These are phyloP conservation scores for Talaromyces sp. DNA, from an alignment of 2,329 filamentous ascomycete genomes.

Conservation along the genomic window DNA sequence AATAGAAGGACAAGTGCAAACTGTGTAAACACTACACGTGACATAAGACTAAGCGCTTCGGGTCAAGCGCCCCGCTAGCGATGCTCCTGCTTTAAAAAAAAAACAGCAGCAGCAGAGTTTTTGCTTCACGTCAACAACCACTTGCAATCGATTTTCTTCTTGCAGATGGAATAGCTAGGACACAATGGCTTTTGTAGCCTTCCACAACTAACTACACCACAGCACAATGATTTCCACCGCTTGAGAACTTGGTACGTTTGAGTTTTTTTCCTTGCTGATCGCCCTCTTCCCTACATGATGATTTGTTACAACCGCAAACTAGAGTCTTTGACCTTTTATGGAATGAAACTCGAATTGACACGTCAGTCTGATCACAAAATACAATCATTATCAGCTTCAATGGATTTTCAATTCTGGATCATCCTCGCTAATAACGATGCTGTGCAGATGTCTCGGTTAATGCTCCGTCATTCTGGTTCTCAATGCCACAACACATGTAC, in stretches of 20 bases:
- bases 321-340: constrained; percentile 89
- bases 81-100: constrained; percentile 7
- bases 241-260: constrained; percentile 8
- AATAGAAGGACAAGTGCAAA: constrained; percentile 1
- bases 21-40: constrained; percentile 8
- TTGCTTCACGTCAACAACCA: background rate
- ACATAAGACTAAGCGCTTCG: background rate
- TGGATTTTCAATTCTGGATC: background rate
- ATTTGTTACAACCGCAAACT: constrained; percentile 79
- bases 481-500: background rate
- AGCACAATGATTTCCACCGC: background rate
- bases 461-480: background rate
- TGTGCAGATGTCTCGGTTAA: background rate
- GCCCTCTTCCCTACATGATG: constrained; percentile 55
- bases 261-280: constrained; percentile 10
- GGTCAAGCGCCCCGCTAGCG: constrained; percentile 7
- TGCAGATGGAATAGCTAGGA: background rate
- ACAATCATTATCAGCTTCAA: background rate
- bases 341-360: constrained; percentile 80
- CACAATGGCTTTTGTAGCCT: background rate
- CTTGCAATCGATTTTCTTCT: background rate
- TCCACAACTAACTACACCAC: background rate
- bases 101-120: constrained; percentile 1
- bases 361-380: constrained; percentile 75
- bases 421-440: background rate